Base-by-base conservation (phyloP, 139 green algal species). In the Chara braunii region DNA sequence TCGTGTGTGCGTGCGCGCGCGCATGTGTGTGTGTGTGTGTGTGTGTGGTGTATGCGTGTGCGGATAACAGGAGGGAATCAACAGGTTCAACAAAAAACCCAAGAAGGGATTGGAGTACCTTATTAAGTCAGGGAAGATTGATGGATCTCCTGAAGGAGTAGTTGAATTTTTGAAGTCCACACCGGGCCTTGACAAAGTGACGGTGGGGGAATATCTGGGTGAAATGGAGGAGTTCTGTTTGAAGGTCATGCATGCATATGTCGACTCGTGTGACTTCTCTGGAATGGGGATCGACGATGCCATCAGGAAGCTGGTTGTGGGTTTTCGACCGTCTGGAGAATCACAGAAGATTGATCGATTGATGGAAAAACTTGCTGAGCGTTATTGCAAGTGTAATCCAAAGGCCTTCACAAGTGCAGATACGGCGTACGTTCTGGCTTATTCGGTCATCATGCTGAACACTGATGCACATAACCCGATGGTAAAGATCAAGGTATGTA, bases 361-460 rank as follows among this genome's bases (percentile, higher is more conserved):
- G 42, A 95, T 99, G 88, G 92, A 98, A 79, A 99, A 99, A 83
- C 98, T 98, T 82, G 94, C 94, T 3, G 91, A 95, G 78, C 87
- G 91, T 48, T 99, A 81, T 61, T 71, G 94, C 43, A 78, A 74
- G 44, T 95, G 86, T 85, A 98, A 97, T 68, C 87, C 90, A 1
- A 79, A 80, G 24, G 63, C 74, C 30, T 99, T 98, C 78, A 90
- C 89, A 70, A 86, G 61, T 14, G 92, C 93, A 1, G 93, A 99
- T 64, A 92, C 94, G 34, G 93, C 88, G 6, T 99, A 98, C 68
- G 90, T 99, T 73, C 83, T 99, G 44, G 90, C 91, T 26, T 99
- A 96, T 81, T 91, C 81, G 7, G 90, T 98, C 57, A 96, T 99
- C 84, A 95, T 99, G 93, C 87, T 99, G 69, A 98, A 99, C 86